Evolutionary conservation across 2,329 filamentous ascomycete genomes (phyloP).

Genomic region (Fusarium pilosicola): DNA sequence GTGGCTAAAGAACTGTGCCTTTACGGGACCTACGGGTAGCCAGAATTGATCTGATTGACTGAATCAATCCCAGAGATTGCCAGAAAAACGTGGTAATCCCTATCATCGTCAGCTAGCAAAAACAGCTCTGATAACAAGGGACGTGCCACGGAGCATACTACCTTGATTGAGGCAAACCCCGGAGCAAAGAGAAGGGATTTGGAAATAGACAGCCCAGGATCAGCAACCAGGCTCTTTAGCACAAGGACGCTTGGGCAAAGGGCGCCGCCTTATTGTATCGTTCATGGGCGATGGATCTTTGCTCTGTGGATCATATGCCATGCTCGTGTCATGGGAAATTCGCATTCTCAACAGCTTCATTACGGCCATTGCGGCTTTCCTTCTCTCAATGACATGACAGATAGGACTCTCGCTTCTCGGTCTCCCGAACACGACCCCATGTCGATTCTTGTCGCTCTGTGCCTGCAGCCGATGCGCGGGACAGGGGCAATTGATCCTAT

Average conservation of each 20-base stretch:
- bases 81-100: conserved; percentile 22
- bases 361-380: not conserved
- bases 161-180: conserved; percentile 22
- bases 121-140: conserved; percentile 17
- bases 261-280: not conserved
- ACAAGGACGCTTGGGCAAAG: not conserved
- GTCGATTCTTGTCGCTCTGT: not conserved
- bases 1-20: not conserved
- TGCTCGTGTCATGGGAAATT: conserved; percentile 25
- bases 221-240: conserved; percentile 5
- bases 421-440: conserved; percentile 21
- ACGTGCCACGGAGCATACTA: conserved; percentile 23
- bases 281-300: not conserved
- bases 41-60: conserved; percentile 10
- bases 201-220: conserved; percentile 14
- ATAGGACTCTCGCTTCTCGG: not conserved
- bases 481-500: conserved; percentile 20
- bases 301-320: conserved; percentile 8
- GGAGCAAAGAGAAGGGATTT: conserved; percentile 16
- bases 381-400: not conserved
- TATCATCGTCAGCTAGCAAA: conserved; percentile 2
- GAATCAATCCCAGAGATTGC: conserved; percentile 14
- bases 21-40: not conserved
- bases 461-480: conserved; percentile 3
- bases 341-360: conserved; percentile 6